Percentiles rank a stretch among this genome's conserved stretches.
Evolutionary conservation across 495 filamentous ascomycete genomes (phyloP).

Genomic region (Aspergillus incahuasiensis): DNA sequence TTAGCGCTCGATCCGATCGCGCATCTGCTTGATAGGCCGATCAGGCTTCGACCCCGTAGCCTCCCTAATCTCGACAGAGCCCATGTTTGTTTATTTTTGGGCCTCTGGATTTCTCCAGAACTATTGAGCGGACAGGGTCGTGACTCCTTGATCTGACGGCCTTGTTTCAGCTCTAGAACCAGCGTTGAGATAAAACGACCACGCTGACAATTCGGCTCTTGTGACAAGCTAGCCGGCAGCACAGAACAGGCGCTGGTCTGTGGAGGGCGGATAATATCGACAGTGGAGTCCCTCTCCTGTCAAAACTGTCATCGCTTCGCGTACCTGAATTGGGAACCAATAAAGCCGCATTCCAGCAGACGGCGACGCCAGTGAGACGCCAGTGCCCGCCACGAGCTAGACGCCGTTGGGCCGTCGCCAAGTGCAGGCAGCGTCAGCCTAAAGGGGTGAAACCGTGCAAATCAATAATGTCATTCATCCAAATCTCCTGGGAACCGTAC

Average conservation of each 20-base stretch:
- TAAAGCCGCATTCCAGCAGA: not conserved
- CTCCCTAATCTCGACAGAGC: not conserved
- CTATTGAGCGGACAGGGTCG: not conserved
- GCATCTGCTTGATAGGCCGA: slow-evolving; percentile 11
- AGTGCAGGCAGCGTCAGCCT: not conserved
- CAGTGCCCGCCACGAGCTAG: slow-evolving; percentile 13
- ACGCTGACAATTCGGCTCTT: not conserved
- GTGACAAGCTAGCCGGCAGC: not conserved
- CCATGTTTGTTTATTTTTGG: not conserved
- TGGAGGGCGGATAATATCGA: not conserved
- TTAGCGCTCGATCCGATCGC: slow-evolving; percentile 16
- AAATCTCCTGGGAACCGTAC: not conserved
- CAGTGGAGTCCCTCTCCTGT: not conserved
- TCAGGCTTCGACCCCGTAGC: slow-evolving; percentile 1
- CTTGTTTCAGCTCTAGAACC: too few relatives aligned
- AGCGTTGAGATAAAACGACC: too few relatives aligned
- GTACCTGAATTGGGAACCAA: slow-evolving; percentile 2
- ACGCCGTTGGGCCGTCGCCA: slow-evolving; percentile 14
- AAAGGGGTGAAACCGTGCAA: slow-evolving; percentile 5
- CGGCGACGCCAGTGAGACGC: not conserved
- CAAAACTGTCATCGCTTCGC: slow-evolving; percentile 1
- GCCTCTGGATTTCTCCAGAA: not conserved
- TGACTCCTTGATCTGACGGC: too few relatives aligned
- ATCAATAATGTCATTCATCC: not conserved
- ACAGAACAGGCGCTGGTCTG: slow-evolving; percentile 7